Percentiles rank a stretch among this genome's conserved stretches.
These are phyloP conservation scores for Fusarium neocosmosporiellum DNA, from an alignment of 2,329 filamentous ascomycete genomes.

Conservation along the genomic window DNA sequence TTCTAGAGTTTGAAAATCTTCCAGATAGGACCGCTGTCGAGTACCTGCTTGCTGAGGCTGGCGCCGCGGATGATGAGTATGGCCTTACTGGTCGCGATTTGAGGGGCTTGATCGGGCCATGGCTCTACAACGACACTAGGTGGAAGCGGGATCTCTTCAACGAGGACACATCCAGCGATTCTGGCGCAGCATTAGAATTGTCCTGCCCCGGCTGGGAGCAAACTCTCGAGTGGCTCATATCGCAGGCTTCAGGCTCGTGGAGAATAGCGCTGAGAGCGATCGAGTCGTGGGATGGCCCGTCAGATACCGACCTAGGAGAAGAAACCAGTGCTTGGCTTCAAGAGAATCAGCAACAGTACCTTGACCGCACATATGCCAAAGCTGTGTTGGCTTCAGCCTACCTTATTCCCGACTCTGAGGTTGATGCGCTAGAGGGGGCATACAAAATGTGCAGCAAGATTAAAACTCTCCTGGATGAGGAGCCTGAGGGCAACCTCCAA, in stretches of 20 bases:
- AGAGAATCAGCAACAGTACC: slow-evolving; percentile 67
- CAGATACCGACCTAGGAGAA: slow-evolving; percentile 75
- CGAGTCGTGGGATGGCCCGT: slow-evolving; percentile 78
- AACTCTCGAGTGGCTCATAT: slow-evolving; percentile 74
- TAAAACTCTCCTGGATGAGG: slow-evolving; percentile 65
- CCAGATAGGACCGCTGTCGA: slow-evolving; percentile 69
- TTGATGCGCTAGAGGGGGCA: slow-evolving; percentile 68
- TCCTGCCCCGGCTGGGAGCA: slow-evolving; percentile 74
- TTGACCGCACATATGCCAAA: slow-evolving; percentile 74
- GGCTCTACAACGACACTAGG: slow-evolving; percentile 74
- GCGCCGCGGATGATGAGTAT: slow-evolving; percentile 52
- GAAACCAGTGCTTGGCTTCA: slow-evolving; percentile 67
- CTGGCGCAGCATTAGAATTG: slow-evolving; percentile 43
- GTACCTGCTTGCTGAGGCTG: slow-evolving; percentile 70
- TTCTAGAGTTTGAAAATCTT: slow-evolving; percentile 73
- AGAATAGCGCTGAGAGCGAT: slow-evolving; percentile 70
- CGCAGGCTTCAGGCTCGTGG: slow-evolving; percentile 70
- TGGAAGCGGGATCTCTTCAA: slow-evolving; percentile 53
- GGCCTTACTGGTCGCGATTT: slow-evolving; percentile 70
- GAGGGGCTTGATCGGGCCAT: slow-evolving; percentile 76
- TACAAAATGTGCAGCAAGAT: slow-evolving; percentile 71
- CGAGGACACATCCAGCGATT: slow-evolving; percentile 34
- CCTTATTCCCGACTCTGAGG: slow-evolving; percentile 68
- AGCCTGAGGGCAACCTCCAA: slow-evolving; percentile 64
- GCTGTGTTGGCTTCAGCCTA: slow-evolving; percentile 76